Conservation (phyloP, 345 rosid species). For the Salix koriyanagi region DNA sequence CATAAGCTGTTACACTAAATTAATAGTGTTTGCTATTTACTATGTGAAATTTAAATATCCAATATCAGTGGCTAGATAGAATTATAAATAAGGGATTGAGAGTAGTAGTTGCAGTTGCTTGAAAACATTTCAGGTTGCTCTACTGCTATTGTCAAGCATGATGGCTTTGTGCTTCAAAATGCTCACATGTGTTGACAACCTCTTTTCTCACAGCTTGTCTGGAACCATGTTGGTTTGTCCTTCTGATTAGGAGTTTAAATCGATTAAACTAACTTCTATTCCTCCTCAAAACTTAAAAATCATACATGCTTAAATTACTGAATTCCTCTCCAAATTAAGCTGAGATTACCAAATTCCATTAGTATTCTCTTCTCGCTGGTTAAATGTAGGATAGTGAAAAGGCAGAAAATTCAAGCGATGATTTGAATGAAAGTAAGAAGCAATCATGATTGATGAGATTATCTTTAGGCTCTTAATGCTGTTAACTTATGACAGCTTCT, state of each 20-base stretch:
- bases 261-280: background rate
- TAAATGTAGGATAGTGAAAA: background rate
- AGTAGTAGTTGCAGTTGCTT: background rate
- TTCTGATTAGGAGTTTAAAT: background rate
- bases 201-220: background rate
- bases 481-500: slow-evolving; percentile 11
- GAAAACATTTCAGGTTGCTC: background rate
- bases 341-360: background rate
- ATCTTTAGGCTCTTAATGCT: background rate
- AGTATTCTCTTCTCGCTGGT: background rate
- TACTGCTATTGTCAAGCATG: background rate
- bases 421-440: background rate
- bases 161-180: background rate
- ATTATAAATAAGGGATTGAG: background rate
- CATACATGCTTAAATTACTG: background rate
- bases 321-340: background rate
- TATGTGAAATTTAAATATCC: background rate
- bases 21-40: background rate
- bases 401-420: background rate
- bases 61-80: background rate
- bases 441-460: background rate
- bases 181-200: background rate
- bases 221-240: background rate
- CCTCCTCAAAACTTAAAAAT: background rate
- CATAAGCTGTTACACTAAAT: background rate